Conservation (phyloP, 306 rosid genomes). For the Leucaena leucocephala region DNA sequence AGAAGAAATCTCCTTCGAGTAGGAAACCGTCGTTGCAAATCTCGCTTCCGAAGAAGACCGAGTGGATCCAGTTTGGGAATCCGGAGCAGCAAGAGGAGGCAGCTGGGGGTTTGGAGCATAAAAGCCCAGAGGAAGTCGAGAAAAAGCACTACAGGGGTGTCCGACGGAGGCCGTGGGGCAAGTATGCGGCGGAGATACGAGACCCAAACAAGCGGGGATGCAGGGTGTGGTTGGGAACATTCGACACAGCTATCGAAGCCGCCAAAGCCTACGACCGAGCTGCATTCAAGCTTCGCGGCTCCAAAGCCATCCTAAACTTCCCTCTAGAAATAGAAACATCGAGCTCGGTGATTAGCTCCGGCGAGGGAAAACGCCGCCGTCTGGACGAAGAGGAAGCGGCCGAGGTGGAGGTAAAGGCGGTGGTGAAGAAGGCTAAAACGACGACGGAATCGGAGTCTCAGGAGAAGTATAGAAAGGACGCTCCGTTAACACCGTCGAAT, state of each 20-base stretch:
- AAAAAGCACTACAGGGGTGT: conserved; percentile 72
- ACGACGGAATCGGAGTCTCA: conserved; percentile 28
- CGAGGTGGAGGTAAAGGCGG: conserved; percentile 34
- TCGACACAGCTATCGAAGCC: conserved; percentile 78
- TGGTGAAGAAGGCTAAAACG: conserved; percentile 57
- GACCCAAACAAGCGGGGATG: conserved; percentile 82
- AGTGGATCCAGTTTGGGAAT: conserved; percentile 62
- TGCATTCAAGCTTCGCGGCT: conserved; percentile 78
- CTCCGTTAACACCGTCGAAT: conserved; percentile 81
- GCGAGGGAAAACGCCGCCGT: conserved; percentile 53
- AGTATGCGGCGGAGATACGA: conserved; percentile 85
- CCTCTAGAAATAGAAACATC: conserved; percentile 59
- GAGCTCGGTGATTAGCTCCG: background rate
- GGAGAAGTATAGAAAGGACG: conserved; percentile 32
- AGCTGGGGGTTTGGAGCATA: background rate
- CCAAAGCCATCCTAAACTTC: conserved; percentile 83
- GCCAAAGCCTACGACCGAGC: conserved; percentile 86
- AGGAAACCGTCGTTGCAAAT: conserved; percentile 64
- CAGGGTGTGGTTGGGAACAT: conserved; percentile 85
- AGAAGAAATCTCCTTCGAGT: conserved; percentile 21
- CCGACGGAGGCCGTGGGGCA: conserved; percentile 86
- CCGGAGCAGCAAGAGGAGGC: conserved; percentile 28
- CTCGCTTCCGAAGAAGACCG: conserved; percentile 64
- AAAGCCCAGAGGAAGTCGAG: conserved; percentile 9
- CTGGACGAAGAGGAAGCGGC: conserved; percentile 34